Evolutionary conservation across 805 yeast species (phyloP).

Genomic region (Kodamaea fukazawae): DNA sequence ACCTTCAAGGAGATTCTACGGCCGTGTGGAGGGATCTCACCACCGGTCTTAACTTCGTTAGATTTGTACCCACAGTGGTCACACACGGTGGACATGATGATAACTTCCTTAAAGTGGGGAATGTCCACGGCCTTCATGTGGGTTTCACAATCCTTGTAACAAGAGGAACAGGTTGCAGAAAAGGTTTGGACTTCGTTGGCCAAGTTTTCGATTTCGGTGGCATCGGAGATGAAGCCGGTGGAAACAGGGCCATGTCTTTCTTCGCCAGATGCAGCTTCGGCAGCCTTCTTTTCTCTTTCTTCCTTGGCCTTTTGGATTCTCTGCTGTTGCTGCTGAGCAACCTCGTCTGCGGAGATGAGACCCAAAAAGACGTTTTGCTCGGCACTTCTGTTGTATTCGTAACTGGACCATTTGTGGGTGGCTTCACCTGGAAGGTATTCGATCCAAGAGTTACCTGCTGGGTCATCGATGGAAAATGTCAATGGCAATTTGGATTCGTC

Average conservation of each 20-base stretch:
- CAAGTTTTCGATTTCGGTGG: conserved; percentile 78
- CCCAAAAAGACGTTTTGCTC: conserved; percentile 88
- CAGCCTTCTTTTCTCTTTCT: conserved; percentile 37
- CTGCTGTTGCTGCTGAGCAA: conserved; percentile 42
- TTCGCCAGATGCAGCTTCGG: conserved; percentile 31
- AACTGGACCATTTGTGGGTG: conserved; percentile 84
- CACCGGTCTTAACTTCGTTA: conserved; percentile 98
- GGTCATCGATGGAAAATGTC: conserved; percentile 81
- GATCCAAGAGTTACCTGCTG: conserved; percentile 97
- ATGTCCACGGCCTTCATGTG: conserved; percentile 96
- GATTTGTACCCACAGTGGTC: conserved; percentile 92
- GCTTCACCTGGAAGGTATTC: conserved; percentile 86
- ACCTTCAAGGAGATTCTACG: conserved; percentile 67
- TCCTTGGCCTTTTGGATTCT: not conserved
- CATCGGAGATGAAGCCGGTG: conserved; percentile 64
- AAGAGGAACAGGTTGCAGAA: conserved; percentile 88
- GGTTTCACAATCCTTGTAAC: conserved; percentile 78
- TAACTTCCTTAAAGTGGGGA: conserved; percentile 97
- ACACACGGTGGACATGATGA: conserved; percentile 93
- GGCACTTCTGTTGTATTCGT: conserved; percentile 77
- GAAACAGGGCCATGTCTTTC: conserved; percentile 32
- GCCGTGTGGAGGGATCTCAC: conserved; percentile 88
- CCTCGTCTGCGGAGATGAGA: conserved; percentile 66
- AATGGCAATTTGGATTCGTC: conserved; percentile 63
- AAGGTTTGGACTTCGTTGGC: conserved; percentile 91